A percentile compares a stretch with the other conserved stretches of the same genome.
phyloP scores from a whole-genome alignment of 768 basidiomycete species.

The Hygrocybe coccinea region DNA sequence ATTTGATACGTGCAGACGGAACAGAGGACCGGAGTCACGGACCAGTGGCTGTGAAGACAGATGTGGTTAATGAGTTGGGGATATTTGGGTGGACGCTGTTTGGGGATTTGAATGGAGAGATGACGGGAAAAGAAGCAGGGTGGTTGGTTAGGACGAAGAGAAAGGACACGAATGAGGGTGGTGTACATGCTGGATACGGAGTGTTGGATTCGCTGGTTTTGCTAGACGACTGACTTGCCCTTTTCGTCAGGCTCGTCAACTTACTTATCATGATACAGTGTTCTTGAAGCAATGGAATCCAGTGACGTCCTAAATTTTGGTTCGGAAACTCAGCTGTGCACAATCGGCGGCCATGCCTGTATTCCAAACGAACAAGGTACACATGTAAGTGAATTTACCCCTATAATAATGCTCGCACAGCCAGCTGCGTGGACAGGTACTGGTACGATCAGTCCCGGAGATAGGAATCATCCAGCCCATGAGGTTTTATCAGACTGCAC shows the following conservation, averaged over 20 bases:
- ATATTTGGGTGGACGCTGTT: constrained; percentile 89
- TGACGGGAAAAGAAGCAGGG: constrained; percentile 61
- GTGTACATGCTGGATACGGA: constrained; percentile 78
- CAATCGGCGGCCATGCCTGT: too few relatives aligned
- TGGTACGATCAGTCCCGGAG: too few relatives aligned
- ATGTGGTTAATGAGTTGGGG: constrained; percentile 86
- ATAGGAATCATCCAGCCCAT: too few relatives aligned
- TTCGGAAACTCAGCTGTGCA: too few relatives aligned
- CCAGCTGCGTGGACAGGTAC: too few relatives aligned
- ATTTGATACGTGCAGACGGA: constrained; percentile 71
- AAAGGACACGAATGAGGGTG: constrained; percentile 87
- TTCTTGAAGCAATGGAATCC: too few relatives aligned
- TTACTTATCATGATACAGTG: too few relatives aligned
- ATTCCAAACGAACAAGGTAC: too few relatives aligned
- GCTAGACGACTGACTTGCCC: constrained; percentile 38
- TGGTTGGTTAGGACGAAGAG: constrained; percentile 89
- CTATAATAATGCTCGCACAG: too few relatives aligned
- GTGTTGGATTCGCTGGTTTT: constrained; percentile 68
- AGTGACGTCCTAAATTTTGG: too few relatives aligned
- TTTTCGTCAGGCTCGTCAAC: background rate
- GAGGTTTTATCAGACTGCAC: too few relatives aligned
- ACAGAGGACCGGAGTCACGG: constrained; percentile 19
- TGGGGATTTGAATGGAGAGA: constrained; percentile 36
- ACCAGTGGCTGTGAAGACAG: constrained; percentile 44
- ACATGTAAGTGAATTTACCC: too few relatives aligned